Conservation (phyloP, 345 rosid genomes). For the Abelmoschus esculentus region DNA sequence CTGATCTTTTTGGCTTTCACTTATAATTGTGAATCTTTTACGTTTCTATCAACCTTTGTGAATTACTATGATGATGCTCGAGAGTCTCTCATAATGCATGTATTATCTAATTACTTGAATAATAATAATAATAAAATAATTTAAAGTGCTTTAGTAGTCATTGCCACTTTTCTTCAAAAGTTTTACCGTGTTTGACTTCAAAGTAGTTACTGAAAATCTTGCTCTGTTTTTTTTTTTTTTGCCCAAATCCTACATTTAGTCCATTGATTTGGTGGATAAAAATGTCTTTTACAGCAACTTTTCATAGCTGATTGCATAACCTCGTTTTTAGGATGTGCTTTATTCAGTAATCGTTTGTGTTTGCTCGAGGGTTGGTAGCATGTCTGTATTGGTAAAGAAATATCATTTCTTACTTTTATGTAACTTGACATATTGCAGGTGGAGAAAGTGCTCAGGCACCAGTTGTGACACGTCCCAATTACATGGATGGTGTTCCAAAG, state of each 20-base stretch:
- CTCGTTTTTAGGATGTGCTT: neutral
- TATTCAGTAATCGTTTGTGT: neutral
- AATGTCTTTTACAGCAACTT: no score
- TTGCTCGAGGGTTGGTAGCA: neutral
- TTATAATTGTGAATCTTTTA: neutral
- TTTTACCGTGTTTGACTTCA: no score
- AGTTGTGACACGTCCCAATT: neutral
- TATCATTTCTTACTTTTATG: neutral
- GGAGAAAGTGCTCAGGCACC: constrained; percentile 20
- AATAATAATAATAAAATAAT: no score
- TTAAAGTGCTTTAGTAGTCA: no score
- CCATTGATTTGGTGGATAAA: no score
- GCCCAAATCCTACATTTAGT: no score
- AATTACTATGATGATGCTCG: neutral
- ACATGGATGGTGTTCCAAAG: no score
- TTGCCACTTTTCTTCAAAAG: no score
- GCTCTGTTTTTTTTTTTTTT: no score
- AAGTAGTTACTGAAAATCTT: no score
- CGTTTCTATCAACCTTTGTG: neutral
- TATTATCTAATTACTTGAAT: no score
- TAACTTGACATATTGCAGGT: constrained; percentile 20
- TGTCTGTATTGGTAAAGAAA: neutral
- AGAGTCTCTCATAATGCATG: no score
- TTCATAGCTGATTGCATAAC: neutral
- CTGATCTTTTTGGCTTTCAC: neutral